Base-by-base conservation (phyloP, 2,329 filamentous ascomycete genomes). In the Dothistroma pini region DNA sequence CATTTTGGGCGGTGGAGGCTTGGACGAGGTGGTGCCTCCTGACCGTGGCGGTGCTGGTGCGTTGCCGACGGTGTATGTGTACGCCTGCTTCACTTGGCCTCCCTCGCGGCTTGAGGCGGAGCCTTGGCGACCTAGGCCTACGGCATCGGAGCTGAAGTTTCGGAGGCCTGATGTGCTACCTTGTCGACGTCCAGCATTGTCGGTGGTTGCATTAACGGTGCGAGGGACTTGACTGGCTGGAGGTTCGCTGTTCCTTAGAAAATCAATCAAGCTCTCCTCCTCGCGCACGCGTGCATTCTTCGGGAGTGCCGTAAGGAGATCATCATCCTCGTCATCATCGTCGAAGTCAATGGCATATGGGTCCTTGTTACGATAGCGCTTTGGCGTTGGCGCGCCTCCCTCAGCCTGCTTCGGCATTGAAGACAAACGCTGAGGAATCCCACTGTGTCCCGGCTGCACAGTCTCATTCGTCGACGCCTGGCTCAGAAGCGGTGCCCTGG, bases 291-390 rank as follows among this genome's bases (percentile, higher is more conserved):
- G 75, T 11, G 73, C 73, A 16, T 74, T 75, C 41, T 59, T 68
- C 2, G 80, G 79, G 58, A 82, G 76, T 14, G 76, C 77, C 8
- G 76, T 78, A 22, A 81, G 74, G 21, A 82, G 73, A 32, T 85
- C 80, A 14, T 63, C 63, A 25, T 65, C 62, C 25, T 66, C 66
- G 1, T 86, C 82, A 14, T 85, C 83, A 9, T 87, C 81, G 6
- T 76, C 75, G 4, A 75, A 80, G 71, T 97, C 93, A 65, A 97
- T 91, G n/a, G 92, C 91, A 67, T 97, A 97, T 0, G 93, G 95
- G 70, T 99, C 95, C 59, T 85, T 89, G 56, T 92, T 86, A 31
- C 91, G 86, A 51, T 88, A 85, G 50, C 88, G 90, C 71, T 90
- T 96, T 57, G 89, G 85, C 11, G 55, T 44, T 7, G 64, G 61